Evolutionary conservation across 805 yeast species (phyloP), one percentile per base, ranked within the genome.

Genomic region (Cyberlindnera suaveolens): DNA sequence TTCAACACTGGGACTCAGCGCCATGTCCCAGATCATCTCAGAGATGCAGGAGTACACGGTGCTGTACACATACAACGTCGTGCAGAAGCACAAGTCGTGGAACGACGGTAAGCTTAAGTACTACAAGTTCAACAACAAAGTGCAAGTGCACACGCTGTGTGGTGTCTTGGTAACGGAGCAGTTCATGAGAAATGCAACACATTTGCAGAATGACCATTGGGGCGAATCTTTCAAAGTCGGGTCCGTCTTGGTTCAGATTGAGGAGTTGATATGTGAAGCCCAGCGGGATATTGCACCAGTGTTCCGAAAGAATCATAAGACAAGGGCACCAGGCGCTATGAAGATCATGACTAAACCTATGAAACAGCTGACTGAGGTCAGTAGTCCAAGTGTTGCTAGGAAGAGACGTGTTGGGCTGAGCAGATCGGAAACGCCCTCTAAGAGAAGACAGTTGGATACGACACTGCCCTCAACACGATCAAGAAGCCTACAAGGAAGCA

Each of bases 61-160:
- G 5, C 44, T 55, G 23, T 58, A 42, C 45, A 51, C 62, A 1
- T n/a, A 40, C 19, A 48, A 56, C 30, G 19, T 54, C 17, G 31
- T 39, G 0, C 57, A 58, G 40, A 51, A 50, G 47, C 32, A 47
- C 15, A 55, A 55, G 46, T 34, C 42, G 15, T 58, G 61, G 60
- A 35, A 40, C 15, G 62, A 58, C 26, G 62, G 62, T 8, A 44
- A 31, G 36, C 42, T 54, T 10, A 47, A 44, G 20, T 50, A 40
- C 45, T 56, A 39, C 45, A 50, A 42, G 34, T 39, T 50, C 45
- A 58, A 58, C 40, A 43, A 46, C 31, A 55, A 55, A 46, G 41
- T 48, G 4, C 52, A 49, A 34, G 43, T 58, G 3, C 45, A 43
- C 26, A 48, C 42, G 3, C 48, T 46, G 11, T 50, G 42, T 17